Base-by-base conservation (phyloP, 1,139 yeast species). In the Casaregolazyma suthepensis region DNA sequence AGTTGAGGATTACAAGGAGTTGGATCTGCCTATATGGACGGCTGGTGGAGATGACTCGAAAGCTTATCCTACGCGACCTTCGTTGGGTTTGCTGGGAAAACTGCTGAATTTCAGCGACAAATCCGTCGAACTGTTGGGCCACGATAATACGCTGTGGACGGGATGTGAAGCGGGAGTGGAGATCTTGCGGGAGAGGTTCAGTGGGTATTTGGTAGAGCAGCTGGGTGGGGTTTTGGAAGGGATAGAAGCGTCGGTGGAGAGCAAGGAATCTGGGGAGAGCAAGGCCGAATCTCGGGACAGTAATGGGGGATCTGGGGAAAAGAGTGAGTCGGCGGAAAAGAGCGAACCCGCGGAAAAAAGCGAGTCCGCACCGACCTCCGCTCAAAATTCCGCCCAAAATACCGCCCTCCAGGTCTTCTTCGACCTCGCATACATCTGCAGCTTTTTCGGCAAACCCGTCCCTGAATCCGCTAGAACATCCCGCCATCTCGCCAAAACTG, bases 361-460 rank as follows among this genome's bases (percentile, higher is more conserved):
- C n/a, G n/a, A n/a, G n/a, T n/a, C n/a, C n/a, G n/a, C n/a, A n/a
- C n/a, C n/a, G n/a, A 42, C 2, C 4, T n/a, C 23, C 10, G 12
- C 26, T 6, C 22, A 18, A 42, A 42, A 17, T 17, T 15, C 44
- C 22, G 26, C 26, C 12, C 44, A 42, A 20, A 5, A 22, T 12
- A 38, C 20, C 10, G 45, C 44, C 6, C 46, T 49, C 13, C 56
- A 53, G 42, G 13, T 53, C 9, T 53, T 43, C 45, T 53, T 53
- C 10, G 56, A 53, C 40, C 40, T 37, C 12, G 29, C 44, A 7
- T 53, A 50, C 43, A 35, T 47, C 26, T 40, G 45, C 17, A 44
- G 38, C 13, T 44, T 53, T 10, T 53, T 54, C 29, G 52, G 47
- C 18, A 19, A 45, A 38, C 12, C 12, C 29, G n/a, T 17, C 7